phyloP scores from a whole-genome alignment of 768 basidiomycete species.

The Lactarius psammicola region DNA sequence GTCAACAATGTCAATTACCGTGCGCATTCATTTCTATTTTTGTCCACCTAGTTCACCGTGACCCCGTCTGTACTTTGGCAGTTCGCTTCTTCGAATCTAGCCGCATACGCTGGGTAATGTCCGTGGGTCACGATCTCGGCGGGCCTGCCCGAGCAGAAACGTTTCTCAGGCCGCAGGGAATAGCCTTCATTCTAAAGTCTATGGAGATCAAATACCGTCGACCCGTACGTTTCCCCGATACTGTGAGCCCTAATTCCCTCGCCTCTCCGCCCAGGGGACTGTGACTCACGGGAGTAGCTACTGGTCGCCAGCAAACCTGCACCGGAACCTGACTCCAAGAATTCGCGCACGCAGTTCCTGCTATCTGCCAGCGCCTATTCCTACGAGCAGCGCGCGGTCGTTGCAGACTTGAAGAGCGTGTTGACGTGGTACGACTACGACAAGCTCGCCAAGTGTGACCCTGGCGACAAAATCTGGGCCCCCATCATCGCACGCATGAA shows the following conservation, averaged over 20 bases:
- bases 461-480: constrained; percentile 49
- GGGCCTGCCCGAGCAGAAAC: constrained; percentile 53
- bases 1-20: constrained; percentile 77
- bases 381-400: constrained; percentile 57
- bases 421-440: constrained; percentile 83
- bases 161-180: constrained; percentile 60
- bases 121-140: constrained; percentile 57
- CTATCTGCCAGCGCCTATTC: constrained; percentile 61
- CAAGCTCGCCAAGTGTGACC: constrained; percentile 58
- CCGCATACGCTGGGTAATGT: constrained; percentile 65
- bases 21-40: constrained; percentile 36
- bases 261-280: neutral
- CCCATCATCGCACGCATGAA: constrained; percentile 35
- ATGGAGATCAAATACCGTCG: constrained; percentile 63
- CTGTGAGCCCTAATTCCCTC: constrained; percentile 40
- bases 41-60: neutral
- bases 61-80: constrained; percentile 30
- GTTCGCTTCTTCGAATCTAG: constrained; percentile 72
- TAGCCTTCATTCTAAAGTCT: constrained; percentile 75
- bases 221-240: constrained; percentile 76
- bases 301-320: constrained; percentile 61
- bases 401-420: constrained; percentile 61
- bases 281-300: constrained; percentile 41
- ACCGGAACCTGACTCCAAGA: constrained; percentile 29
- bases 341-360: constrained; percentile 44